phyloP scores from a whole-genome alignment of 164 flowering plant genomes.

The Cinnamomum micranthum region DNA sequence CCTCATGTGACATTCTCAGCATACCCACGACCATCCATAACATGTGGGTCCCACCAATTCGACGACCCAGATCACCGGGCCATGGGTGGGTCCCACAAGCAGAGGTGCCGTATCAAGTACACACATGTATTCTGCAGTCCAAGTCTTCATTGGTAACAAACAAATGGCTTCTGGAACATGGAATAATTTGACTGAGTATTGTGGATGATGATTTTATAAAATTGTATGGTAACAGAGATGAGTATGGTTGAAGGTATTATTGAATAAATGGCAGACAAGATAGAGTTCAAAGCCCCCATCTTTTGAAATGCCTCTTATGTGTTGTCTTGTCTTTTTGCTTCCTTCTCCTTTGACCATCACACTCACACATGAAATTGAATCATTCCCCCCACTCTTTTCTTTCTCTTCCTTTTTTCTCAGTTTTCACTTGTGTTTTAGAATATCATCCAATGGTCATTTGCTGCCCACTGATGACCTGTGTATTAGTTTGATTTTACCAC shows the following conservation, averaged over 20 bases:
- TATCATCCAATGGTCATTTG: background rate
- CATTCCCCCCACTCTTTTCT: background rate
- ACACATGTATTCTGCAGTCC: too few species aligned
- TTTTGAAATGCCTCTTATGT: background rate
- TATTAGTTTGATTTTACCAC: too few species aligned
- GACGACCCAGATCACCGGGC: too few species aligned
- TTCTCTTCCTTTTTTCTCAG: background rate
- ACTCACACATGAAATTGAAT: background rate
- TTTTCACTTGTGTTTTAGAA: background rate
- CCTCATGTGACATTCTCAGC: too few species aligned
- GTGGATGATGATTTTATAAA: background rate
- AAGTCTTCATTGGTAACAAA: too few species aligned
- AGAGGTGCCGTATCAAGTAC: too few species aligned
- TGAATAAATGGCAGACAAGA: slow-evolving; percentile 5
- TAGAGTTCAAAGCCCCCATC: slow-evolving; percentile 1
- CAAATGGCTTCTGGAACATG: background rate
- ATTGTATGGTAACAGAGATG: too few species aligned
- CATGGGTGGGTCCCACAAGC: too few species aligned
- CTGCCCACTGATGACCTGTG: too few species aligned
- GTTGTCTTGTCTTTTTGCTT: background rate
- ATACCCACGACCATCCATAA: too few species aligned
- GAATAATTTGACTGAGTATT: background rate
- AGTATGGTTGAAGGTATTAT: too few species aligned
- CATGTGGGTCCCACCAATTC: too few species aligned
- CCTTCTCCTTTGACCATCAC: slow-evolving; percentile 4